Conservation (phyloP, 192 early-diverging fungal species). For the Phycomyces blakesleeanus region DNA sequence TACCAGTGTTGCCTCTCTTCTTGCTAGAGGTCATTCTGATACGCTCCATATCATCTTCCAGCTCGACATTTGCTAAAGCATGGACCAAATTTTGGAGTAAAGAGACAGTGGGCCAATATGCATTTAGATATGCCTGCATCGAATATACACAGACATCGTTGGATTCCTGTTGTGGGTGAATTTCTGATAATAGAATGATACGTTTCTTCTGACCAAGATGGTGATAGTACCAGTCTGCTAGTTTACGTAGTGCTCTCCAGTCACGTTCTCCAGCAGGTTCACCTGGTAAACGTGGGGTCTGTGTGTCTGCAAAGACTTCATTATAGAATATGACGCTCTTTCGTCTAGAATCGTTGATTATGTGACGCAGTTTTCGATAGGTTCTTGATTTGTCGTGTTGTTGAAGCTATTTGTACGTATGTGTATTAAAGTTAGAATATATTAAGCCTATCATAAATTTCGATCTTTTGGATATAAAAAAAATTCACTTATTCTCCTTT, state of each 20-base stretch:
- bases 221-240: constrained; percentile 55
- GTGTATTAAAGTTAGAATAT: too few relatives aligned
- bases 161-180: neutral
- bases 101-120: constrained; percentile 34
- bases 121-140: constrained; percentile 39
- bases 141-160: constrained; percentile 34
- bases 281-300: constrained; percentile 25
- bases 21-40: constrained; percentile 9
- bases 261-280: constrained; percentile 45
- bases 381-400: constrained; percentile 59
- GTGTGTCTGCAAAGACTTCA: constrained; percentile 54
- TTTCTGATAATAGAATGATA: constrained; percentile 49
- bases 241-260: constrained; percentile 48
- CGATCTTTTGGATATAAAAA: neutral
- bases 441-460: neutral
- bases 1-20: neutral
- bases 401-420: constrained; percentile 39
- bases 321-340: constrained; percentile 66
- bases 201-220: constrained; percentile 40
- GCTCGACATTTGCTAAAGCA: constrained; percentile 49
- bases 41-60: constrained; percentile 42
- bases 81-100: constrained; percentile 43
- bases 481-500: too few relatives aligned
- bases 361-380: constrained; percentile 56
- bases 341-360: constrained; percentile 51